Percentiles rank a stretch among this genome's conserved stretches.
Conservation (phyloP, 2,329 filamentous ascomycete species). For the Aspergillus versicolor region DNA sequence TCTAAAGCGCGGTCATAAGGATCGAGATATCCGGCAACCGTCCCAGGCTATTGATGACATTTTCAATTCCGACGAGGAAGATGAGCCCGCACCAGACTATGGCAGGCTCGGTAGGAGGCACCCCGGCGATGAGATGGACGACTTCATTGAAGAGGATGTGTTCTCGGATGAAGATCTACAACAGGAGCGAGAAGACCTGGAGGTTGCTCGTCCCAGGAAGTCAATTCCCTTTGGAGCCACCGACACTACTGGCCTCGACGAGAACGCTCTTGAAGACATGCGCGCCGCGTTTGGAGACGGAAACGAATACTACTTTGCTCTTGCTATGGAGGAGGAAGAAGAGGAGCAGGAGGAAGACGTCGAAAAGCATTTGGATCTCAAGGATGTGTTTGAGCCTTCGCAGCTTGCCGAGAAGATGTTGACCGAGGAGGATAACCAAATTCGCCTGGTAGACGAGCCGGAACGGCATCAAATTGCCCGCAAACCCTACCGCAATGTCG, state of each 20-base stretch:
- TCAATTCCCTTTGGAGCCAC: conserved; percentile 67
- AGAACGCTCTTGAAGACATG: conserved; percentile 93
- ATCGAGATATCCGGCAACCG: conserved; percentile 56
- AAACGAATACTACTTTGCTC: conserved; percentile 91
- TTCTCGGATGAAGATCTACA: conserved; percentile 80
- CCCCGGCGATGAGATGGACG: conserved; percentile 78
- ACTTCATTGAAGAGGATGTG: conserved; percentile 96
- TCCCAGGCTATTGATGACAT: conserved; percentile 83
- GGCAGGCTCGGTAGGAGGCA: conserved; percentile 53
- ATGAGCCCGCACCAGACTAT: conserved; percentile 55
- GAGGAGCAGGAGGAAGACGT: conserved; percentile 73
- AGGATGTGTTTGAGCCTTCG: conserved; percentile 97
- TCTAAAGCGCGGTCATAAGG: conserved; percentile 84
- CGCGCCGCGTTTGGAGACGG: conserved; percentile 93
- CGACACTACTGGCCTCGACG: conserved; percentile 82
- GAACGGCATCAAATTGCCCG: conserved; percentile 93
- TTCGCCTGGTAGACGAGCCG: conserved; percentile 83
- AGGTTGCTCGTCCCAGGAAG: conserved; percentile 78
- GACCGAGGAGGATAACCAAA: conserved; percentile 91
- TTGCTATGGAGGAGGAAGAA: conserved; percentile 83
- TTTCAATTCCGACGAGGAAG: conserved; percentile 92
- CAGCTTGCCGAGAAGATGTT: conserved; percentile 91
- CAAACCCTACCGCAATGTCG: conserved; percentile 79
- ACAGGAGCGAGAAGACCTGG: conserved; percentile 77
- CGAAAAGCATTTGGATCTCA: conserved; percentile 84